phyloP scores from a whole-genome alignment of 768 basidiomycete genomes.

The Trametopsis cervina region DNA sequence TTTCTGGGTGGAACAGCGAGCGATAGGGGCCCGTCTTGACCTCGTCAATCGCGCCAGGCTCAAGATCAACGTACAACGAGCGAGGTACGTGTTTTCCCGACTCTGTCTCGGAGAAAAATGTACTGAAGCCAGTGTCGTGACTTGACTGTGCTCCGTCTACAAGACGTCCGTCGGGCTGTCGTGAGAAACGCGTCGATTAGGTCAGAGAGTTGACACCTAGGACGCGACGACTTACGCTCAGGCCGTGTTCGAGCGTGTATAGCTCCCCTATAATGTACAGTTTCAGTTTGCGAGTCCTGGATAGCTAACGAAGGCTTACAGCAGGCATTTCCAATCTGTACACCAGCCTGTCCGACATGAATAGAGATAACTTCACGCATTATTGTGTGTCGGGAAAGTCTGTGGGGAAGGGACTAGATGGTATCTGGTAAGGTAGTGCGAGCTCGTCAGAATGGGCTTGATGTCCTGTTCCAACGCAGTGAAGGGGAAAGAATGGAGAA shows the following conservation, averaged over 20 bases:
- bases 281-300: slow-evolving; percentile 8
- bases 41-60: slow-evolving; percentile 93
- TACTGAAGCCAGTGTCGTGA: slow-evolving; percentile 86
- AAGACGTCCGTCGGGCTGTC: slow-evolving; percentile 90
- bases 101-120: slow-evolving; percentile 95
- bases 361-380: slow-evolving; percentile 96
- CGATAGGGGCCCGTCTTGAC: slow-evolving; percentile 90
- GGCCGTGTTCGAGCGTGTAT: slow-evolving; percentile 96
- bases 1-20: slow-evolving; percentile 95
- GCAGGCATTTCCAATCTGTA: slow-evolving; percentile 93
- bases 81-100: slow-evolving; percentile 94
- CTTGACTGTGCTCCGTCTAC: slow-evolving; percentile 59
- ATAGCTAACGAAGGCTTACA: slow-evolving; percentile 46
- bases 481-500: not conserved
- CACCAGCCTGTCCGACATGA: slow-evolving; percentile 96
- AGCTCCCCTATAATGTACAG: slow-evolving; percentile 68
- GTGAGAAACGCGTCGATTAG: slow-evolving; percentile 1
- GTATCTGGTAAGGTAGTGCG: not conserved
- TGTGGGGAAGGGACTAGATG: slow-evolving; percentile 5
- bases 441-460: not conserved
- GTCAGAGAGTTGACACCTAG: slow-evolving; percentile 7
- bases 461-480: not conserved
- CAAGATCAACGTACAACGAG: slow-evolving; percentile 93
- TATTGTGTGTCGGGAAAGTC: slow-evolving; percentile 17
- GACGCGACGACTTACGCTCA: slow-evolving; percentile 59